These are phyloP conservation scores for Citrus mangshanensis DNA, from an alignment of 345 rosid genomes.

Conservation along the genomic window DNA sequence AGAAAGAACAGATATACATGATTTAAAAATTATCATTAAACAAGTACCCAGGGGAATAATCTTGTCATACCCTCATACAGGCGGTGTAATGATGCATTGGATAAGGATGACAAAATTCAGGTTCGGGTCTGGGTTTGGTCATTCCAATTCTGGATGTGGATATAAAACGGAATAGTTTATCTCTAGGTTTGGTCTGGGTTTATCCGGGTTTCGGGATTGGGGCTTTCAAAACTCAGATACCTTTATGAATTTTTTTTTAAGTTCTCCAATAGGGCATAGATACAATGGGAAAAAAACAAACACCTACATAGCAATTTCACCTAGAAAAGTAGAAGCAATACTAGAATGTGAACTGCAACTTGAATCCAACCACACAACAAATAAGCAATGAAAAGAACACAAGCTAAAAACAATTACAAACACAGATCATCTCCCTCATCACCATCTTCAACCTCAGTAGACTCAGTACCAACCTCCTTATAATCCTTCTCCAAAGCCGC, in stretches of 20 bases:
- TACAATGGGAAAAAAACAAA: not conserved
- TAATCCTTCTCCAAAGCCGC: conserved; percentile 46
- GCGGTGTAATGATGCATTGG: no score
- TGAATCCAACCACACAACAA: not conserved
- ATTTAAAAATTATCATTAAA: no score
- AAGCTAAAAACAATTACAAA: not conserved
- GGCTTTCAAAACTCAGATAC: no score
- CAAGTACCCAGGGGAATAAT: no score
- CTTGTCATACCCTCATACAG: no score
- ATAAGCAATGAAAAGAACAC: not conserved
- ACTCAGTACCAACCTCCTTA: conserved; percentile 47
- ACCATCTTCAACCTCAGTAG: conserved; percentile 39
- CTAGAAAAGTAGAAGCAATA: not conserved
- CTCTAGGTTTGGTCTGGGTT: no score
- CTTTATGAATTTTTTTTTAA: no score
- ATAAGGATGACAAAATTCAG: no score
- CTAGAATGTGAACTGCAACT: not conserved
- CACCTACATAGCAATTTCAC: not conserved
- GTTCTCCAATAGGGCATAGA: not conserved
- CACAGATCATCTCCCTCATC: conserved; percentile 35
- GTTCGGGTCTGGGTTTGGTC: no score
- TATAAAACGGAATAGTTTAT: no score
- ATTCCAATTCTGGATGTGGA: accelerated
- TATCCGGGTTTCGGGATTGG: no score
- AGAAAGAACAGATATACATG: no score